phyloP scores from a whole-genome alignment of 169 alveolate genomes.

The Plasmodium vivax region DNA sequence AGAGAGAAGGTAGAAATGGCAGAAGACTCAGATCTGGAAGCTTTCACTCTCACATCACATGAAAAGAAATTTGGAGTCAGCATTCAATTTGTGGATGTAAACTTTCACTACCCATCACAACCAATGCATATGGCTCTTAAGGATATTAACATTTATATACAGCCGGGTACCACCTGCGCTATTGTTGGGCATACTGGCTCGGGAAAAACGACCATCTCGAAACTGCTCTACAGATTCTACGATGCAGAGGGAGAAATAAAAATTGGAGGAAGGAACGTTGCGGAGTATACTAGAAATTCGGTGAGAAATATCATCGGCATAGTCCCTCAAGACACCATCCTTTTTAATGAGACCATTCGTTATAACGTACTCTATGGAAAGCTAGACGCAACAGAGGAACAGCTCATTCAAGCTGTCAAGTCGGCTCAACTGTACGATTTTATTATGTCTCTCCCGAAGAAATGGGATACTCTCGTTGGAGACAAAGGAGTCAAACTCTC shows the following conservation, averaged over 20 bases:
- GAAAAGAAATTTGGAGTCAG: slow-evolving; percentile 71
- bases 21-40: slow-evolving; percentile 30
- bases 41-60: slow-evolving; percentile 41
- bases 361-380: slow-evolving; percentile 93
- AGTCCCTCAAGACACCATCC: slow-evolving; percentile 92
- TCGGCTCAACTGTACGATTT: slow-evolving; percentile 90
- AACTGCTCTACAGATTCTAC: slow-evolving; percentile 81
- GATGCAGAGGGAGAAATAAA: slow-evolving; percentile 81
- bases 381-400: slow-evolving; percentile 86
- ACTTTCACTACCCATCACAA: slow-evolving; percentile 44
- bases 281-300: slow-evolving; percentile 76
- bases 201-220: slow-evolving; percentile 84
- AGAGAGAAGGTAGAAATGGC: slow-evolving; percentile 48
- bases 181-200: slow-evolving; percentile 85
- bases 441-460: slow-evolving; percentile 87
- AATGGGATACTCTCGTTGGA: slow-evolving; percentile 94
- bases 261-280: slow-evolving; percentile 76
- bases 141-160: slow-evolving; percentile 67
- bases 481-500: slow-evolving; percentile 96
- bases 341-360: slow-evolving; percentile 90
- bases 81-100: slow-evolving; percentile 43
- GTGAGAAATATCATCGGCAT: slow-evolving; percentile 80
- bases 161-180: slow-evolving; percentile 79
- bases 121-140: slow-evolving; percentile 6
- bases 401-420: slow-evolving; percentile 86